phyloP scores from a whole-genome alignment of 495 filamentous ascomycete species.

The Lineolata rhizophorae region DNA sequence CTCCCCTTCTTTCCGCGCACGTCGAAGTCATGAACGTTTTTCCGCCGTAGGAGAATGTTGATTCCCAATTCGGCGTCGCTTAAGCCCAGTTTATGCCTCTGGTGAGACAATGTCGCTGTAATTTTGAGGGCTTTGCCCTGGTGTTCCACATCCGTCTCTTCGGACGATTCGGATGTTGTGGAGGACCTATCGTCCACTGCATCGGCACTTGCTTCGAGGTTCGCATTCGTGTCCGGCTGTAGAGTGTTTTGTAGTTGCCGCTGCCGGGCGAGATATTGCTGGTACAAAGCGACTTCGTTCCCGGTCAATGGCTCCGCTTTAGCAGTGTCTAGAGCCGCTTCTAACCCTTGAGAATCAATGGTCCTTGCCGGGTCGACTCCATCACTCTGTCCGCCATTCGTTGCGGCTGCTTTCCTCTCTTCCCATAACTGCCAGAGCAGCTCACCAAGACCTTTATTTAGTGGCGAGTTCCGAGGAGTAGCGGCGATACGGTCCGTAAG shows the following conservation, averaged over 20 bases:
- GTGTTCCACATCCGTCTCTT: slow-evolving; percentile 73
- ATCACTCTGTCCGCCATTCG: too few relatives aligned
- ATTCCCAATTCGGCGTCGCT: slow-evolving; percentile 76
- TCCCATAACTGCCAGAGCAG: slow-evolving; percentile 18
- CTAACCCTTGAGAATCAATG: too few relatives aligned
- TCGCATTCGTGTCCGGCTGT: slow-evolving; percentile 38
- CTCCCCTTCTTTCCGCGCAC: slow-evolving; percentile 82
- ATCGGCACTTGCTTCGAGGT: slow-evolving; percentile 48
- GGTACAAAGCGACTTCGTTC: slow-evolving; percentile 57
- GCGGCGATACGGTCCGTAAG: slow-evolving; percentile 49
- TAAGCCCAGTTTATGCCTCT: slow-evolving; percentile 58
- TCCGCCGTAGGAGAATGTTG: slow-evolving; percentile 72
- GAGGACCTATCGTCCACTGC: slow-evolving; percentile 65
- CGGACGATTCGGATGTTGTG: slow-evolving; percentile 58
- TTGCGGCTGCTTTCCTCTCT: slow-evolving; percentile 26
- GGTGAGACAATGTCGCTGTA: slow-evolving; percentile 57
- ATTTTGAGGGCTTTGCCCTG: slow-evolving; percentile 85
- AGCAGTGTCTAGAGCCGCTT: too few relatives aligned
- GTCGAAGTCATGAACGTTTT: slow-evolving; percentile 77
- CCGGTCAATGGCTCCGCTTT: slow-evolving; percentile 41
- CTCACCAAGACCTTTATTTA: slow-evolving; percentile 8
- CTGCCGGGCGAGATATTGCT: slow-evolving; percentile 72
- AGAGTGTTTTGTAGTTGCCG: slow-evolving; percentile 58
- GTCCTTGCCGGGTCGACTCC: too few relatives aligned
- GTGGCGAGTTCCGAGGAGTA: not conserved